Conservation (phyloP, 2,329 filamentous ascomycete species). For the Cordyceps fumosorosea region DNA sequence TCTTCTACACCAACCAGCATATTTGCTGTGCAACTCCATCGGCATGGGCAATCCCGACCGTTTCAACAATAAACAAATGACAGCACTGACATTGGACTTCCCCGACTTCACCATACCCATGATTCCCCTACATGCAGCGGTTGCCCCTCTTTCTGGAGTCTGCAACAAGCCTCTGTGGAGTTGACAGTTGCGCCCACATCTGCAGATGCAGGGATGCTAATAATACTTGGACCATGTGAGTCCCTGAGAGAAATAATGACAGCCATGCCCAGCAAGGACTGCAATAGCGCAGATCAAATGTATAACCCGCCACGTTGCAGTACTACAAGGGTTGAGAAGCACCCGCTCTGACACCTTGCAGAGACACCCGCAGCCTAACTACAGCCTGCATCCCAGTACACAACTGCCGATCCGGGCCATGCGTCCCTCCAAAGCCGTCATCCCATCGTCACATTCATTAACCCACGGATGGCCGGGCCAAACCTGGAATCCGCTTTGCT, state of each 20-base stretch:
- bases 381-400: neutral
- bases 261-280: neutral
- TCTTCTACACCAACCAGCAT: no score
- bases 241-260: neutral
- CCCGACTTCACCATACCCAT: neutral
- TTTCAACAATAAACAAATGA: no score
- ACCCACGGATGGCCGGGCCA: neutral
- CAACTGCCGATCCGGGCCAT: constrained; percentile 3
- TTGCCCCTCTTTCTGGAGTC: neutral
- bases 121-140: neutral
- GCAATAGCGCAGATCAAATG: neutral
- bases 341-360: neutral
- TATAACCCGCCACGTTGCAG: neutral
- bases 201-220: neutral
- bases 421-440: neutral
- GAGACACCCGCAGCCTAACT: neutral
- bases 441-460: neutral
- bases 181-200: no score
- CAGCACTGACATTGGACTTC: no score
- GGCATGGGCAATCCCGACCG: no score
- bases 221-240: neutral
- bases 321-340: neutral
- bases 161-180: neutral
- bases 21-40: no score
- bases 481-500: neutral